phyloP scores from a whole-genome alignment of 1,284 basidiomycete species.

The Ganoderma resinaceum region DNA sequence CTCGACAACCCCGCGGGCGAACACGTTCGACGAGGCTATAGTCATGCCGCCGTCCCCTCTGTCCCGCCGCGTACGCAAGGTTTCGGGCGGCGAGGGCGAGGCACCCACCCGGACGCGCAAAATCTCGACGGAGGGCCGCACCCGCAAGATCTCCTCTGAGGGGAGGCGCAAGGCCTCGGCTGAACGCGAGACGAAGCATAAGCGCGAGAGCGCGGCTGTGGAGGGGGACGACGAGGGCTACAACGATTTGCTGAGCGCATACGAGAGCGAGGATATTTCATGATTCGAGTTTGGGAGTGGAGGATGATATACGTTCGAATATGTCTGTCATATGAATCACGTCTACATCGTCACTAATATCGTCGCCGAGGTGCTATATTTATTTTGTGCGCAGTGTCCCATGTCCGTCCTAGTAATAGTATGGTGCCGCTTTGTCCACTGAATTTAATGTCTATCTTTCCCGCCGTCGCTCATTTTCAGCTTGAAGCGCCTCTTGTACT shows the following conservation, averaged over 20 bases:
- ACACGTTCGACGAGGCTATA: constrained; percentile 50
- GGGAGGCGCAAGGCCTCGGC: constrained; percentile 47
- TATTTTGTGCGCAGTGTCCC: background rate
- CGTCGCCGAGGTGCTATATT: constrained; percentile 7
- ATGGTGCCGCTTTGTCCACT: background rate
- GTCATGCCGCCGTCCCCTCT: constrained; percentile 43
- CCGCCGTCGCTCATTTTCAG: constrained; percentile 4
- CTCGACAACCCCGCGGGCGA: constrained; percentile 61
- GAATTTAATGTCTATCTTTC: background rate
- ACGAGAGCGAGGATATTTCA: constrained; percentile 67
- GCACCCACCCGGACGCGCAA: constrained; percentile 39
- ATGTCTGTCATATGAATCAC: background rate
- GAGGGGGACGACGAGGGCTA: constrained; percentile 83
- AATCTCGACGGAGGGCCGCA: constrained; percentile 36
- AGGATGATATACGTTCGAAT: background rate
- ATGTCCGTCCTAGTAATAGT: constrained; percentile 1
- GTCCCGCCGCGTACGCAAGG: constrained; percentile 52
- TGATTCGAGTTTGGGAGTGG: background rate
- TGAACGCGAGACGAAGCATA: constrained; percentile 46
- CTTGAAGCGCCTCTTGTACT: constrained; percentile 49
- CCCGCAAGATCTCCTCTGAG: constrained; percentile 43
- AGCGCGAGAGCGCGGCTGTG: constrained; percentile 66
- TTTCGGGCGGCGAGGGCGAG: constrained; percentile 37
- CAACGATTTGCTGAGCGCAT: constrained; percentile 77
- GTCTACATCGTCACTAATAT: background rate